Conservation (phyloP, 768 basidiomycete genomes). For the Trametes cingulata region DNA sequence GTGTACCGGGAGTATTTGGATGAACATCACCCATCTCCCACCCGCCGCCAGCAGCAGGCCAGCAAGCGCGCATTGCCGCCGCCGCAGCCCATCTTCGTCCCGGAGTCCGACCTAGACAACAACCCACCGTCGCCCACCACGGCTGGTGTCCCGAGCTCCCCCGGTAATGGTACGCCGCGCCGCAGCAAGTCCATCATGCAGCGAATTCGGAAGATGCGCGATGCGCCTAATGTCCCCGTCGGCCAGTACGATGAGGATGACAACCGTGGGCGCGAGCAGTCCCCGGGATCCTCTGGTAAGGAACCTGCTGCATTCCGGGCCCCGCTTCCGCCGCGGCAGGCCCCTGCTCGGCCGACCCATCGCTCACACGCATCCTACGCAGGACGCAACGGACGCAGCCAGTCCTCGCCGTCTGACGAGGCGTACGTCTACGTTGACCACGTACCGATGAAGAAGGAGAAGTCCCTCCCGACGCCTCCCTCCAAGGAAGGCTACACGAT, state of each 20-base stretch:
- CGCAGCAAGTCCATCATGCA: conserved; percentile 85
- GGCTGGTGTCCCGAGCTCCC: conserved; percentile 42
- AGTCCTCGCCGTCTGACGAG: conserved; percentile 42
- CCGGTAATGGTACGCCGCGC: conserved; percentile 50
- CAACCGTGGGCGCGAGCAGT: conserved; percentile 40
- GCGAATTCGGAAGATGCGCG: conserved; percentile 86
- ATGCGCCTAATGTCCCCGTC: conserved; percentile 82
- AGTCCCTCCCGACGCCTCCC: conserved; percentile 53
- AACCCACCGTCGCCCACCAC: conserved; percentile 39
- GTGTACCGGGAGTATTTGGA: conserved; percentile 47
- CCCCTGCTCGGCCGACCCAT: conserved; percentile 58
- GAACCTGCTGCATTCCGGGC: conserved; percentile 26
- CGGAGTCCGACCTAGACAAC: conserved; percentile 43
- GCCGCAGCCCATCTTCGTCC: conserved; percentile 80
- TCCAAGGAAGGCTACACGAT: conserved; percentile 31
- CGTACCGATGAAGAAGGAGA: conserved; percentile 43
- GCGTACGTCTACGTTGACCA: conserved; percentile 66
- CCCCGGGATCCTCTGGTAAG: conserved; percentile 45
- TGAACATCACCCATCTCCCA: conserved; percentile 34
- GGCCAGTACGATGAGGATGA: conserved; percentile 42
- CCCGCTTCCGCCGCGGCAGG: conserved; percentile 1
- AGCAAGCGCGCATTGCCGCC: conserved; percentile 68
- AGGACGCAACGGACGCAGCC: conserved; percentile 61
- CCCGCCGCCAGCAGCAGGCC: conserved; percentile 35
- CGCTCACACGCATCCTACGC: conserved; percentile 74